Evolutionary conservation across 1,284 basidiomycete species (phyloP), one percentile per base, ranked within the genome.

Genomic region (Apiotrichum sp.): DNA sequence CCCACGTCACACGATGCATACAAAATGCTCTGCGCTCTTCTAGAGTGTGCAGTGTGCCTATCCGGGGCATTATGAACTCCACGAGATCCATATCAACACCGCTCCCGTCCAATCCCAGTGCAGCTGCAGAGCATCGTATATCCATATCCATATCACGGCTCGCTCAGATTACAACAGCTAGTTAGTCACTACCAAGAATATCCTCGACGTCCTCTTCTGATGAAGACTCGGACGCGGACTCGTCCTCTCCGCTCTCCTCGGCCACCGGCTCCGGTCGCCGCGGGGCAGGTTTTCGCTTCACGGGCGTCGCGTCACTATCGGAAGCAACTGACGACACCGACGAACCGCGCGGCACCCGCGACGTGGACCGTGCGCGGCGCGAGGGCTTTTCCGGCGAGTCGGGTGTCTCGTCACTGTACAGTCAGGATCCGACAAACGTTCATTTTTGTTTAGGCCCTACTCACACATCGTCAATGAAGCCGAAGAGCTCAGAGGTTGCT

Each of bases 401-500:
- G 4, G 36, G 45, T 8, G 35, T 13, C 41, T 51, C 57, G 2
- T 56, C 52, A 3, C 29, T 29, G 29, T 3, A 29, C 29, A 29
- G 29, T 29, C 29, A 29, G 29, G 29, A 29, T 29, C 29, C 29
- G 29, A 29, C 29, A 29, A 29, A 29, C 29, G 29, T 29, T 29
- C 29, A 29, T 29, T 22, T 22, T 22, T 22, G 22, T 22, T 22
- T 22, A 29, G 3, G 29, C 32, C 13, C 10, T 16, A 71, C 74
- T 67, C 50, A 76, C 73, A 73, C 66, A 49, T 69, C 73, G 56
- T 76, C 75, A 35, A 76, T 71, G 52, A 73, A 66, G 1, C 61
- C 70, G 46, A 68, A 69, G n/a, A 74, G 47, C 33, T 68, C 66
- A 35, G 56, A 45, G 9, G 70, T 56, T 10, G 57, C 63, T 47